Evolutionary conservation across 768 basidiomycete species (phyloP), one percentile per base, ranked within the genome.

Genomic region (Lentinus brumalis): DNA sequence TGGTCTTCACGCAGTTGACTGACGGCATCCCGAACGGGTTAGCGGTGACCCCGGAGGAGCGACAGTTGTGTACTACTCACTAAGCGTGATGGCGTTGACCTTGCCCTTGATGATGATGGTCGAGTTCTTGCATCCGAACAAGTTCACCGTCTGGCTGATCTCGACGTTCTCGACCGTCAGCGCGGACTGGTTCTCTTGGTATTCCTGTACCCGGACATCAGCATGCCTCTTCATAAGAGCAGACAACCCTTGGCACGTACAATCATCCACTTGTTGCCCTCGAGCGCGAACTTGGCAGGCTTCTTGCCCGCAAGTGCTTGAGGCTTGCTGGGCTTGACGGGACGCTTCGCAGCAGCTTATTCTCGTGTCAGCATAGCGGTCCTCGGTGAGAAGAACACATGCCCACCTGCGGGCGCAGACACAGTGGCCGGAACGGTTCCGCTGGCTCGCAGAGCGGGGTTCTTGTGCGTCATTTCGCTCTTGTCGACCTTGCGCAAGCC

Each of bases 401-500:
- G 14, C 66, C 54, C 57, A 66, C 68, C 18, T 18, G 69, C 32
- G 4, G 70, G 32, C 8, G 52, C 7, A 14, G 67, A 58, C 16
- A 60, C 51, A 16, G 57, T 74, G 67, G 73, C 80, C 70, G 80
- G 86, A 67, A 79, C 92, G 26, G 76, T 74, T 38, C 77, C 74
- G 14, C 77, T 64, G 15, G 79, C 84, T 32, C 97, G 79, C 40
- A 99, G 76, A 10, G 86, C 83, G 0, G 97, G 96, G 69, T 99
- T 98, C 82, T 99, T 98, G 80, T 99, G 97, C 3, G 95, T 98
- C 95, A 96, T 96, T 74, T 98, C 90, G 64, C 92, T 95, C 79
- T 87, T 90, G 71, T 95, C 92, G 31, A 99, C 97, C 73, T 97
- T 98, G 66, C 90, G 87, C 67, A 99, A 74, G 11, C 91, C 88